A percentile compares a stretch with the other conserved stretches of the same genome.
These are phyloP conservation scores for Aspergillus terreus DNA, from an alignment of 2,329 filamentous ascomycete species.

Conservation along the genomic window DNA sequence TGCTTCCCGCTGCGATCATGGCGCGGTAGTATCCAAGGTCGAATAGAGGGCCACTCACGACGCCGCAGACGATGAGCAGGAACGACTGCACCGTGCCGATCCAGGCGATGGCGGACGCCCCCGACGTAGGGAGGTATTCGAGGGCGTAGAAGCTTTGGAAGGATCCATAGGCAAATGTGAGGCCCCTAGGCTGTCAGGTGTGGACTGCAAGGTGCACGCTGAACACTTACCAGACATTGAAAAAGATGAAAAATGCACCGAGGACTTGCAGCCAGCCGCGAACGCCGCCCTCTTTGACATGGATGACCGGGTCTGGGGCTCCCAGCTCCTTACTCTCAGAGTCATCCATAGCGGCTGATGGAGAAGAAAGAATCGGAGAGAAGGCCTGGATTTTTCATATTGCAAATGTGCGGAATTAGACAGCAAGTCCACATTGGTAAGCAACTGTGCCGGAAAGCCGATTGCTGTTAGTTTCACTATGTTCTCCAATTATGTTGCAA, in stretches of 20 bases:
- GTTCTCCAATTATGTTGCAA: neutral
- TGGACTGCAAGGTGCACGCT: neutral
- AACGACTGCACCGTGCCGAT: slow-evolving; percentile 47
- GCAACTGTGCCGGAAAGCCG: neutral
- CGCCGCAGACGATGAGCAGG: slow-evolving; percentile 44
- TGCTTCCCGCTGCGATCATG: slow-evolving; percentile 39
- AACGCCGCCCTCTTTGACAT: neutral
- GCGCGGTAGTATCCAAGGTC: slow-evolving; percentile 44
- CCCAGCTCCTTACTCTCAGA: neutral
- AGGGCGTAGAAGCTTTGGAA: slow-evolving; percentile 49
- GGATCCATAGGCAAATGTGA: slow-evolving; percentile 10
- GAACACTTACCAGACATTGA: neutral
- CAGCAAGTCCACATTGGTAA: neutral
- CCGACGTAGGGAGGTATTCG: slow-evolving; percentile 29
- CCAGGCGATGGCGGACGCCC: slow-evolving; percentile 45
- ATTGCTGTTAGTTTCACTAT: neutral
- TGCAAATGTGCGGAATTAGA: neutral
- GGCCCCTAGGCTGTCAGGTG: neutral
- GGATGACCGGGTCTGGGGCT: neutral
- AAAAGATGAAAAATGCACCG: neutral
- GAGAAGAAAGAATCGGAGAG: neutral
- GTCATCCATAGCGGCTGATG: neutral
- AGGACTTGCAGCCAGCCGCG: neutral
- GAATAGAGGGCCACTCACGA: slow-evolving; percentile 47
- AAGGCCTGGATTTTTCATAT: neutral